A percentile compares a stretch with the other conserved stretches of the same genome.
Conservation (phyloP, 257 asterid genomes). For the Solanum paucissectum region DNA sequence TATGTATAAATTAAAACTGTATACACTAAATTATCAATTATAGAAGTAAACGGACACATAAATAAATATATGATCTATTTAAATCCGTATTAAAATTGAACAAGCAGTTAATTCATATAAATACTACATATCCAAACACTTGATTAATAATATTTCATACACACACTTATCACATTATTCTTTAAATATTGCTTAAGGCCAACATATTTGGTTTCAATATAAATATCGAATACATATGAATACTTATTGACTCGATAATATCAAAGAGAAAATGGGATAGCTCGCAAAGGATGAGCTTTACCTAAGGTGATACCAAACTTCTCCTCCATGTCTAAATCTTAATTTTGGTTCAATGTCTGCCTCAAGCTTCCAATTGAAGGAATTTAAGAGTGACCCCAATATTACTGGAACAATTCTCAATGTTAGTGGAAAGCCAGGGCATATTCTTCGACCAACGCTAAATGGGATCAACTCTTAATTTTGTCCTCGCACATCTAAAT, state of each 20-base stretch:
- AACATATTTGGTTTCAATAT: background rate
- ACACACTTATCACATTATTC: too few relatives aligned
- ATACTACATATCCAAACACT: too few relatives aligned
- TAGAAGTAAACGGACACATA: too few relatives aligned
- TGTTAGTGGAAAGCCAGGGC: background rate
- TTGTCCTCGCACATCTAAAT: too few relatives aligned
- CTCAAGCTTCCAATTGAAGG: constrained; percentile 3
- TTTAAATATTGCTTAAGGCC: too few relatives aligned
- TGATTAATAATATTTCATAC: too few relatives aligned
- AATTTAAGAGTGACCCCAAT: background rate
- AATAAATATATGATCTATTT: too few relatives aligned
- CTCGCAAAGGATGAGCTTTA: background rate
- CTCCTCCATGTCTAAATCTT: background rate
- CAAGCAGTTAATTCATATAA: too few relatives aligned
- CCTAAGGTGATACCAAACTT: background rate
- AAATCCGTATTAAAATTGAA: too few relatives aligned
- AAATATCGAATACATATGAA: background rate
- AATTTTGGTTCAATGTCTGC: background rate
- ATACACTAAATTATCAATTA: too few relatives aligned
- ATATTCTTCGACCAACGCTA: constrained; percentile 1
- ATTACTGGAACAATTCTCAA: background rate
- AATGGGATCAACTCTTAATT: background rate
- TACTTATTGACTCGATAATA: background rate
- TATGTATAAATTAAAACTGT: too few relatives aligned
- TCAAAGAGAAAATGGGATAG: background rate